A percentile compares a stretch with the other conserved stretches of the same genome.
phyloP scores from a whole-genome alignment of 1,139 yeast species.

The Candida labiduridarum region DNA sequence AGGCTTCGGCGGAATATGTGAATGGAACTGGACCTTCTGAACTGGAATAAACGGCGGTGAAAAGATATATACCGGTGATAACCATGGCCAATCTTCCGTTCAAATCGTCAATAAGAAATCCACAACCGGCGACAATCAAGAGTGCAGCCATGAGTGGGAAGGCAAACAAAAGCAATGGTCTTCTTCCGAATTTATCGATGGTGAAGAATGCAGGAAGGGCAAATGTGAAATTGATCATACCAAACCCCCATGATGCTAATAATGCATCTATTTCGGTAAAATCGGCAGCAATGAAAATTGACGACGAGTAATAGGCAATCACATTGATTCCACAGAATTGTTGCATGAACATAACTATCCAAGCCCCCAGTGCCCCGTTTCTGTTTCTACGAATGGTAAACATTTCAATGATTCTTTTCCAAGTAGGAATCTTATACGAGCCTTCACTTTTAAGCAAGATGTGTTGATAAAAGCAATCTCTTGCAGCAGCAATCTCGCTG shows the following conservation, averaged over 20 bases:
- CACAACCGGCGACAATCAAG: slow-evolving; percentile 72
- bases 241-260: slow-evolving; percentile 84
- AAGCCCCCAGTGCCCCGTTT: slow-evolving; percentile 79
- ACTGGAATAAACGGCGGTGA: slow-evolving; percentile 73
- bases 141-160: slow-evolving; percentile 76
- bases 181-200: slow-evolving; percentile 78
- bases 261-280: slow-evolving; percentile 63
- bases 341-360: slow-evolving; percentile 87
- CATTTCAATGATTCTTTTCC: slow-evolving; percentile 54
- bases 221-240: slow-evolving; percentile 76
- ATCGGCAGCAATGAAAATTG: slow-evolving; percentile 70
- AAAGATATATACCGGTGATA: slow-evolving; percentile 76
- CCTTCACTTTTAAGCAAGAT: slow-evolving; percentile 68
- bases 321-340: slow-evolving; percentile 92
- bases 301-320: slow-evolving; percentile 78
- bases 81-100: slow-evolving; percentile 48
- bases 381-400: slow-evolving; percentile 76
- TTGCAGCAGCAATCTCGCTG: slow-evolving; percentile 64
- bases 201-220: slow-evolving; percentile 85
- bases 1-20: slow-evolving; percentile 83
- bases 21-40: slow-evolving; percentile 94
- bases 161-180: slow-evolving; percentile 67
- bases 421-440: slow-evolving; percentile 55
- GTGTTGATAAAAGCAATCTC: slow-evolving; percentile 75
- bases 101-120: slow-evolving; percentile 61